Base-by-base conservation (phyloP, 2,329 filamentous ascomycete genomes). In the Epichloe festucae region DNA sequence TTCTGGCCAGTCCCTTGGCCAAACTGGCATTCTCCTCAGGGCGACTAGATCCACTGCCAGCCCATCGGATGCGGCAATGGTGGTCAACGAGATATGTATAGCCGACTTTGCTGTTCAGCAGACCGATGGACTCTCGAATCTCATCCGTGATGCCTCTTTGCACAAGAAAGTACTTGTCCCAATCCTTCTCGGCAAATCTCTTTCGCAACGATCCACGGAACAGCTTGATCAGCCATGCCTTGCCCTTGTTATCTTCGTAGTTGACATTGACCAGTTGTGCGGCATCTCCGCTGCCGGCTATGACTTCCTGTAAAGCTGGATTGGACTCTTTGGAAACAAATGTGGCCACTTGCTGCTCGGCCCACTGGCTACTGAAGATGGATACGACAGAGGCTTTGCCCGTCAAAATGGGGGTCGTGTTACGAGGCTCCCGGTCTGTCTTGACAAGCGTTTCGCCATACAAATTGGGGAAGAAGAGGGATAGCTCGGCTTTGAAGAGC, bases 401-500 rank as follows among this genome's bases (percentile, higher is more conserved):
- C 46, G 75, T 70, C 52, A 97, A 75, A 3, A 84, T 67, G 0
- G 82, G 76, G 7, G 90, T 96, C 2, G 90, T 95, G 68, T 95
- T 81, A 52, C 68, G 71, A 43, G 73, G 65, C 46, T 70, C 59
- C 53, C 65, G 65, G 69, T 72, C 62, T 48, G 70, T 70, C 58
- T 79, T 81, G 51, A 78, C 70, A 34, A 96, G 75, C 2, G 89
- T 96, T 59, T 79, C 74, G 45, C 93, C 93, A 65, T 78, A 79
- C 53, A 98, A 74, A 70, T 98, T 98, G 45, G 93, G 93, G 71
- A 98, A 96, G 74, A 86, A 97, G 56, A 96, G 78, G 5, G 91
- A 85, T 49, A 82, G 77, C 40, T 94, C 87, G 57, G 77, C 77
- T 62, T 83, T 85, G 76, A 97, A 97, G 47, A 91, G 77, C n/a